Base-by-base conservation (phyloP, 208 protist genomes). In the Trichomonas gallinae region DNA sequence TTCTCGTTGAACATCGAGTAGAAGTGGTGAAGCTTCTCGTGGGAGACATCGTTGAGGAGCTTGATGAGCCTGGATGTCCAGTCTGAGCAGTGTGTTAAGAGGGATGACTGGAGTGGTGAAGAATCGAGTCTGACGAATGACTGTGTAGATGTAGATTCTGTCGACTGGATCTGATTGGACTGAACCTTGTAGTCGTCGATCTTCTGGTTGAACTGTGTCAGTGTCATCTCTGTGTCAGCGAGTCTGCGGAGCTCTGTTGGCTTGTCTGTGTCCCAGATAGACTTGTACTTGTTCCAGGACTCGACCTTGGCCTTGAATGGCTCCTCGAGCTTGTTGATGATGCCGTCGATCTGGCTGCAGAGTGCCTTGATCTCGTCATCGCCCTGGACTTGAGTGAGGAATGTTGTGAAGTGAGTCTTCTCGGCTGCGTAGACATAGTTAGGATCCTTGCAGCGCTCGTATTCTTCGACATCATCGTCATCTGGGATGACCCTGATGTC, bases 111-210 rank as follows among this genome's bases (percentile, higher is more conserved):
- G 97, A 99, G 98, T 96, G 98, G 98, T 48, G 98, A 98, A 97
- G 98, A 99, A 97, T 99, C 99, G 10, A 99, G 97, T 97, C 98
- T 98, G 63, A 99, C 96, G 97, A 99, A 99, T 93, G 40, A 34
- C 42, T 48, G 42, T 48, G 44, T 93, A 38, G 42, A 26, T 93
- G 17, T 23, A 8, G 87, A 93, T 51, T 93, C 44, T 40, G 44
- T 93, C 10, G 42, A 23, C 46, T 93, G 87, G 44, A 93, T 93
- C 51, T 48, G 40, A 1, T 1, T 93, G 6, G 40, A 49, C 46
- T 93, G 44, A 26, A 13, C 17, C 31, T 93, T 93, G 31, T 93
- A 93, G 31, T 44, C 42, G 17, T 34, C 17, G 44, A 93, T 93
- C 44, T 93, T 93, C 3, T 42, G 26, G n/a, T 93, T 44, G 44